These are phyloP conservation scores for Acer campestre DNA, from an alignment of 345 rosid species.

Conservation along the genomic window DNA sequence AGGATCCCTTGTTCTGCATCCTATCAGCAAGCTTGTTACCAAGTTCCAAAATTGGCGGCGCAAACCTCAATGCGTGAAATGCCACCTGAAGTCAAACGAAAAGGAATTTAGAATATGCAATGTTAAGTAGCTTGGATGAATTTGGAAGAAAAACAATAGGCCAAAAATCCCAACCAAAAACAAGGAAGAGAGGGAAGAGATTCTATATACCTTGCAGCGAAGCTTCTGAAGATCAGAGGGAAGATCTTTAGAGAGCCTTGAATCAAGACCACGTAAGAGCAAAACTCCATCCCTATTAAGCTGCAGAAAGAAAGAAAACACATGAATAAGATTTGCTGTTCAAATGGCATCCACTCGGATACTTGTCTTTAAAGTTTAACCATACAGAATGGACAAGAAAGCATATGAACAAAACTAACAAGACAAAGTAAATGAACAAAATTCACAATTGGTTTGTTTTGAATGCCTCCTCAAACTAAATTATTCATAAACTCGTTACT, in stretches of 20 bases:
- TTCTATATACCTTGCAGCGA: constrained; percentile 74
- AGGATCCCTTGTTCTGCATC: constrained; percentile 85
- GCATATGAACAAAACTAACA: not conserved
- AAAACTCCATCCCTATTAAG: constrained; percentile 83
- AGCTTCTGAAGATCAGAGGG: constrained; percentile 95
- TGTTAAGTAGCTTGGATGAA: not conserved
- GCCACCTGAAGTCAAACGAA: constrained; percentile 60
- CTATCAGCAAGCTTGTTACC: constrained; percentile 82
- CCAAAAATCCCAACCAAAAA: not conserved
- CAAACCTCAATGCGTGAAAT: constrained; percentile 77
- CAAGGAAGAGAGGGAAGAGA: not conserved
- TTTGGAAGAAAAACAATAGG: not conserved
- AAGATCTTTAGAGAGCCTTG: constrained; percentile 91
- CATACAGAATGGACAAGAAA: constrained; percentile 5
- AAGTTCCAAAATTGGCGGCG: constrained; percentile 65
- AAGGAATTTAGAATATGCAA: not conserved
- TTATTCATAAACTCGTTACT: not conserved
- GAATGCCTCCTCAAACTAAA: not conserved
- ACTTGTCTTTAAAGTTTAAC: not conserved
- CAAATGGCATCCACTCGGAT: constrained; percentile 1
- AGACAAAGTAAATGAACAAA: not conserved
- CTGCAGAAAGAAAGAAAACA: constrained; percentile 45
- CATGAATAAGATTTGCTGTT: constrained; percentile 7
- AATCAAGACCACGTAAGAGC: constrained; percentile 88
- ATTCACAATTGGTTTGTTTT: not conserved